Conservation (phyloP, 345 rosid genomes). For the Corchorus olitorius region DNA sequence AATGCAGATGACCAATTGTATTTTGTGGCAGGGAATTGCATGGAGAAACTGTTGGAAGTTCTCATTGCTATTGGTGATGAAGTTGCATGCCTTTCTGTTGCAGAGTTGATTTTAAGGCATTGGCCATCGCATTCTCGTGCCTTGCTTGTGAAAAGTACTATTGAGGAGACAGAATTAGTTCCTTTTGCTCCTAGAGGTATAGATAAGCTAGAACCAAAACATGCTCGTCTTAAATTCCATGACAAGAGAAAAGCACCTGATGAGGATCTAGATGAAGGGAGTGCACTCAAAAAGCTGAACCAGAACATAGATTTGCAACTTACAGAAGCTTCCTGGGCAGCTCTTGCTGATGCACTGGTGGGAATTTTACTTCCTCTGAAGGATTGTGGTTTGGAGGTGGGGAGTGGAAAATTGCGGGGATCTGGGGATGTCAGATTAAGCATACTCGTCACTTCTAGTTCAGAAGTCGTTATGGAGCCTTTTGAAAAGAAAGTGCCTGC, state of each 20-base stretch:
- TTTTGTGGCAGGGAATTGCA: constrained; percentile 81
- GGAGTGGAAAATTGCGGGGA: constrained; percentile 33
- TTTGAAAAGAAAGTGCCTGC: constrained; percentile 43
- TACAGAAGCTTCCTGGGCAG: constrained; percentile 72
- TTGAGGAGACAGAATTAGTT: constrained; percentile 72
- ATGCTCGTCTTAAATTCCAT: constrained; percentile 76
- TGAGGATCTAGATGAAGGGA: constrained; percentile 45
- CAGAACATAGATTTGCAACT: constrained; percentile 57
- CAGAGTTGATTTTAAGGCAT: constrained; percentile 90
- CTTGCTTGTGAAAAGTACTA: constrained; percentile 70
- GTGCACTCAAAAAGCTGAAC: constrained; percentile 58
- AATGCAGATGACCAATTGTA: background rate
- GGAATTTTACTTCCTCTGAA: constrained; percentile 61
- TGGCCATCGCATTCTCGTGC: constrained; percentile 99
- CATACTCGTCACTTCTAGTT: constrained; percentile 45
- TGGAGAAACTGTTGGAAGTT: constrained; percentile 98
- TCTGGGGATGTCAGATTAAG: constrained; percentile 79
- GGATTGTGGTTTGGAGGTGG: constrained; percentile 36
- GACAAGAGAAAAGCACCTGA: constrained; percentile 80
- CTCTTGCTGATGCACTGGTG: constrained; percentile 65
- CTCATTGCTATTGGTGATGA: constrained; percentile 99
- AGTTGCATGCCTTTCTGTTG: constrained; percentile 92
- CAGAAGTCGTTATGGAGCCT: constrained; percentile 44
- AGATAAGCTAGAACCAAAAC: constrained; percentile 89
- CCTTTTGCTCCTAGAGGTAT: constrained; percentile 94